phyloP scores from a whole-genome alignment of 257 asterid species.

The Gentiana straminea region DNA sequence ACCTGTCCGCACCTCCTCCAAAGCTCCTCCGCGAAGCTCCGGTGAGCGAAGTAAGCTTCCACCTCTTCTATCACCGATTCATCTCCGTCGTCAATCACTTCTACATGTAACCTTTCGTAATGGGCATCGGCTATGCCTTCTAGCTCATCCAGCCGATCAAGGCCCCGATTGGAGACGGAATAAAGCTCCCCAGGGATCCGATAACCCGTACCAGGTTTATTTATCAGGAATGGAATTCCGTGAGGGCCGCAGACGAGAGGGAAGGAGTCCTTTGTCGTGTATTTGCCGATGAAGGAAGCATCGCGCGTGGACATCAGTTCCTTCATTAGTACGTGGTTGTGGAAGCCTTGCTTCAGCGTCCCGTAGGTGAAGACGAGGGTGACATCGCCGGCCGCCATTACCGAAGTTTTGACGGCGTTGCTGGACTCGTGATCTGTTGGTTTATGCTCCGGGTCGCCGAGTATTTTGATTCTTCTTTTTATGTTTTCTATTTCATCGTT shows the following conservation, averaged over 20 bases:
- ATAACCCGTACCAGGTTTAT: conserved; percentile 40
- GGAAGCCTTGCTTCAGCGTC: conserved; percentile 63
- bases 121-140: conserved; percentile 52
- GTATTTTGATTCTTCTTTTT: too few species aligned
- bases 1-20: conserved; percentile 53
- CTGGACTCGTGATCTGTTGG: too few species aligned
- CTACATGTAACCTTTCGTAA: conserved; percentile 52
- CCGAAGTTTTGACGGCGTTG: too few species aligned
- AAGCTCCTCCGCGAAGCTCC: conserved; percentile 46
- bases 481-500: too few species aligned
- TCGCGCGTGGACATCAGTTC: conserved; percentile 21
- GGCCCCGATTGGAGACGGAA: conserved; percentile 30
- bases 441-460: too few species aligned
- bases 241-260: conserved; percentile 70
- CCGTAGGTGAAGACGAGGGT: conserved; percentile 58
- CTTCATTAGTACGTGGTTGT: conserved; percentile 43
- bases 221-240: conserved; percentile 63
- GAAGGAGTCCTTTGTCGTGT: conserved; percentile 35
- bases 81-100: conserved; percentile 11
- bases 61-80: conserved; percentile 20
- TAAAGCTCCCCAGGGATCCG: conserved; percentile 58
- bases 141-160: conserved; percentile 42
- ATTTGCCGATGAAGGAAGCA: conserved; percentile 35
- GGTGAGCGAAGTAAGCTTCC: conserved; percentile 58
- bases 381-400: conserved; percentile 4